Conservation (phyloP, 345 rosid genomes). For the Litchi chinensis region DNA sequence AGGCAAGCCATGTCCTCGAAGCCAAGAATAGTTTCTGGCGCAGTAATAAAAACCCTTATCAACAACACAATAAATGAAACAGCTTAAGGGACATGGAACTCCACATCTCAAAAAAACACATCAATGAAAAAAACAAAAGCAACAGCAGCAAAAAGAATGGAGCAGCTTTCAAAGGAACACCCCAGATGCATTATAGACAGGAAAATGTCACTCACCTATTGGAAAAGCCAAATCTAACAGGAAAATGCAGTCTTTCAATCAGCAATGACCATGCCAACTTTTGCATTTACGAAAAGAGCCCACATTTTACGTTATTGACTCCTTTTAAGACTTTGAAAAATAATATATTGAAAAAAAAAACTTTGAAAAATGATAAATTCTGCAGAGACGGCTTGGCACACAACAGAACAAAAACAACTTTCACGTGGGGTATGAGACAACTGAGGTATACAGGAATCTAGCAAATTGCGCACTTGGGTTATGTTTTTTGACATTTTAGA, state of each 20-base stretch:
- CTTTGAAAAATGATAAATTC: not conserved
- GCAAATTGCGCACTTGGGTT: not conserved
- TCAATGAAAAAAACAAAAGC: not conserved
- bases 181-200: not conserved
- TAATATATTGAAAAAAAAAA: no score
- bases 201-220: slow-evolving; percentile 8
- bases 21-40: slow-evolving; percentile 8
- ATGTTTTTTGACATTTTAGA: not conserved
- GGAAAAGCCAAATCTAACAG: not conserved
- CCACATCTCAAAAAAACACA: not conserved
- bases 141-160: not conserved
- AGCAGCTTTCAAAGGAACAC: not conserved
- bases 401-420: not conserved
- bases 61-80: not conserved
- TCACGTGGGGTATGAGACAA: not conserved
- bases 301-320: not conserved
- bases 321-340: not conserved
- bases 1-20: slow-evolving; percentile 3
- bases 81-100: not conserved
- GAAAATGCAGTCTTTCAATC: not conserved
- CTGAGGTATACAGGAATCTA: not conserved
- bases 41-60: not conserved
- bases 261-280: not conserved
- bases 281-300: not conserved
- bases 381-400: not conserved